Evolutionary conservation across 352 stramenopile genomes (phyloP).

Genomic region (Phytophthora boehmeriae): DNA sequence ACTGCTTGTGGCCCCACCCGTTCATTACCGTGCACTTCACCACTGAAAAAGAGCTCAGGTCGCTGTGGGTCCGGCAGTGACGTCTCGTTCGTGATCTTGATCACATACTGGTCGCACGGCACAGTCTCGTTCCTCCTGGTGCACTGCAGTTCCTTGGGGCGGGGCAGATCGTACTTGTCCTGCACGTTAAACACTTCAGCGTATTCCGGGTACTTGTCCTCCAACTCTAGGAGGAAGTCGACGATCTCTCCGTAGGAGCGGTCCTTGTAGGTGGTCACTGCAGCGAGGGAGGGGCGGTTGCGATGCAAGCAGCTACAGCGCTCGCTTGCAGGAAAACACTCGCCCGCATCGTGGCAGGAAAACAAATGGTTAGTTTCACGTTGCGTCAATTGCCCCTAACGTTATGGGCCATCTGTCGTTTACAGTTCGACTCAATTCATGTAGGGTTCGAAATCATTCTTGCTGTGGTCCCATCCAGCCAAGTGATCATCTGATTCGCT

Average conservation of each 20-base stretch:
- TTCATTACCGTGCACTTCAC: constrained; percentile 95
- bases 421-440: no score
- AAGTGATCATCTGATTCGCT: constrained; percentile 1
- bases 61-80: constrained; percentile 65
- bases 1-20: constrained; percentile 89
- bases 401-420: no score
- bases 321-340: constrained; percentile 3
- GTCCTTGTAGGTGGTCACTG: constrained; percentile 44
- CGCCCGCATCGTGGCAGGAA: constrained; percentile 17
- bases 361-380: constrained; percentile 1
- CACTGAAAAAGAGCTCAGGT: constrained; percentile 95
- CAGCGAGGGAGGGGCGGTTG: constrained; percentile 1
- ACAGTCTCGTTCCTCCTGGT: constrained; percentile 39
- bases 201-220: constrained; percentile 63
- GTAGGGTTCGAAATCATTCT: no score
- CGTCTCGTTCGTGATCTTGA: constrained; percentile 85
- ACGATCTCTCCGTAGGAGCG: constrained; percentile 79
- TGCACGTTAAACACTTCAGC: constrained; percentile 85
- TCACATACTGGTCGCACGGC: constrained; percentile 78
- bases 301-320: constrained; percentile 1
- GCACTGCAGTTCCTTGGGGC: constrained; percentile 55
- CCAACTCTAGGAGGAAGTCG: constrained; percentile 54
- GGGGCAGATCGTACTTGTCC: constrained; percentile 72
- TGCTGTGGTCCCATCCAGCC: no score
- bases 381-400: no score